phyloP scores from a whole-genome alignment of 73 alveolate species.

The Symbiodinium pilosum region DNA sequence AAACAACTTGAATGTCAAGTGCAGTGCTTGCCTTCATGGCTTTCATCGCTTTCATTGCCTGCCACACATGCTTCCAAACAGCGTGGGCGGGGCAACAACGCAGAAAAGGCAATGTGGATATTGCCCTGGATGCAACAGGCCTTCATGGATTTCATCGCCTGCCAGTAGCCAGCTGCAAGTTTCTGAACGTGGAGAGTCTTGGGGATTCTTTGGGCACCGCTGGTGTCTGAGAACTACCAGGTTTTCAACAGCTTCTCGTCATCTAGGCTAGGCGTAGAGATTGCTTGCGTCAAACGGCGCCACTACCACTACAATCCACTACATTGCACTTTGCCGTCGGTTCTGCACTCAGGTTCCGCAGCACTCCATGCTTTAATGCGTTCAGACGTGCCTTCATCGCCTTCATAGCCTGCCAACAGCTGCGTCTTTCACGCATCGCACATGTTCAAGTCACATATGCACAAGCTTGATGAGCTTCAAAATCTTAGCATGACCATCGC shows the following conservation, averaged over 20 bases:
- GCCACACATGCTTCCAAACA: neutral
- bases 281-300: neutral
- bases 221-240: neutral
- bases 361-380: neutral
- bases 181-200: neutral
- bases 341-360: neutral
- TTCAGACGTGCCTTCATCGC: neutral
- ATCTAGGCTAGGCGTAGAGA: neutral
- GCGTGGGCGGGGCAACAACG: neutral
- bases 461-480: neutral
- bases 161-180: neutral
- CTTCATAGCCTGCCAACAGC: neutral
- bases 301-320: neutral
- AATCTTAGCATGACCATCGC: neutral
- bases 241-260: neutral
- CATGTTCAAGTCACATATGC: neutral
- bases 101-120: neutral
- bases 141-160: neutral
- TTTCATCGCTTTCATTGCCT: neutral
- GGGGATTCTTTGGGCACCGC: neutral
- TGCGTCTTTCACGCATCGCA: neutral
- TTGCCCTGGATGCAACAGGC: neutral
- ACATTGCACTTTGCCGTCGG: neutral
- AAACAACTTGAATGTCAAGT: neutral
- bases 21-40: neutral